Base-by-base conservation (phyloP, 179 eudicot genomes). In the Heliamphora pulchella region DNA sequence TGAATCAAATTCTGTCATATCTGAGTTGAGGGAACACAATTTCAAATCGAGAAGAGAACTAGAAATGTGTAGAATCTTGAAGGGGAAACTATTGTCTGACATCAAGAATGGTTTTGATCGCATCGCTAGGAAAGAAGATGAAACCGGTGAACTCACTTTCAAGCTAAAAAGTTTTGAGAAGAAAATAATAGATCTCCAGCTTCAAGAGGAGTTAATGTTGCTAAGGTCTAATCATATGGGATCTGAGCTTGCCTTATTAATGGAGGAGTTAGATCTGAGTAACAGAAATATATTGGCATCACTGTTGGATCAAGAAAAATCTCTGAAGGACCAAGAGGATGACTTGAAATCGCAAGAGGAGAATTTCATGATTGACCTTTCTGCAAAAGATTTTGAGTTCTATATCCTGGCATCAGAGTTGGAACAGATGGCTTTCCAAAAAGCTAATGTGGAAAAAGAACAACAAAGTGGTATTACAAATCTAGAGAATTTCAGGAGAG, bases 171-270 rank as follows among this genome's bases (percentile, higher is more conserved):
- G 71, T 77, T 91, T 94, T 62, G 86, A 87, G 79, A 86, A 92
- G 84, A 90, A 83, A 81, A 88, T 96, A 72, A 20, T 75, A 55
- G 86, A 82, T 86, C 87, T 94, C 74, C 93, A 96, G 85, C 79
- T 55, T 64, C 96, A 92, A 75, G 97, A 94, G 85, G 97, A 91
- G 76, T 18, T 86, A 79, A 89, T 96, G 93, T 59, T 94, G 84
- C 89, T 87, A 79, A 91, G 91, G 84, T 92, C 91, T 13, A 85
- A 91, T 48, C 70, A 77, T 78, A 89, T 96, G 87, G 90, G 88
- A 64, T 83, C 86, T 73, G 91, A 92, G 84, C 92, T 96, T 71
- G 88, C 88, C 63, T 22, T 64, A 62, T 78, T 96, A 69, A 84
- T 89, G 81, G 84, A 89, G 81, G 98, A 96, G 79, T 79, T 90